Evolutionary conservation across 2,329 filamentous ascomycete species (phyloP).

Genomic region (Talaromyces albobiverticillius): DNA sequence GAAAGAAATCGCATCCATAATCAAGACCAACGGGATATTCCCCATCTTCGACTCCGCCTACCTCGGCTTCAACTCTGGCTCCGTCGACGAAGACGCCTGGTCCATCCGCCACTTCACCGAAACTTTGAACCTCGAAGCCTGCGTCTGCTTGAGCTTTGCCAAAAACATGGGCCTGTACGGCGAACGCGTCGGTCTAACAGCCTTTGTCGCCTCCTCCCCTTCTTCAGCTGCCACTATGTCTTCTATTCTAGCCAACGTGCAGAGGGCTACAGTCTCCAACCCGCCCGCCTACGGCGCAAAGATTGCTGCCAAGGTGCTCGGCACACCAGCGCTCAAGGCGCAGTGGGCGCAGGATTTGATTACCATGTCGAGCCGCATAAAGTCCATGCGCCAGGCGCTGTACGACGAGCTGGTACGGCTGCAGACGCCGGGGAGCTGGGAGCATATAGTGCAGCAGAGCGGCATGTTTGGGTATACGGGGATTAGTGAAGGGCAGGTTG

Average conservation of each 20-base stretch:
- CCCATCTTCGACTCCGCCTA: constrained; percentile 59
- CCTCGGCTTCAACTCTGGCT: constrained; percentile 21
- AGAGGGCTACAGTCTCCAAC: constrained; percentile 93
- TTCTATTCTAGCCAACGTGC: constrained; percentile 36
- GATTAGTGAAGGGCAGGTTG: constrained; percentile 43
- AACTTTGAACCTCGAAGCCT: constrained; percentile 71
- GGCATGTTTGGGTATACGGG: constrained; percentile 90
- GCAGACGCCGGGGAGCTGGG: constrained; percentile 74
- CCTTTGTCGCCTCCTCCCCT: constrained; percentile 14
- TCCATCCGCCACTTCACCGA: constrained; percentile 79
- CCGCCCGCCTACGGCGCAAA: constrained; percentile 88
- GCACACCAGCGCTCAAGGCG: constrained; percentile 69
- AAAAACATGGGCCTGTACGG: constrained; percentile 47
- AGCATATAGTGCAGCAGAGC: constrained; percentile 65
- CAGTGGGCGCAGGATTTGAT: constrained; percentile 87
- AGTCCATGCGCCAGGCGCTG: constrained; percentile 76
- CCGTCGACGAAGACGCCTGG: constrained; percentile 48
- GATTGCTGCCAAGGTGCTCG: constrained; percentile 77
- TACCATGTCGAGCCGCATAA: constrained; percentile 91
- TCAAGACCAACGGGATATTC: constrained; percentile 75
- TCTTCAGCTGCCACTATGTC: constrained; percentile 17
- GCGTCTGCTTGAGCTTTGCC: constrained; percentile 57
- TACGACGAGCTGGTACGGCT: constrained; percentile 73
- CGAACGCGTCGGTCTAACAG: constrained; percentile 20
- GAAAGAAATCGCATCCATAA: constrained; percentile 75